Percentiles rank a stretch among this genome's conserved stretches.
Evolutionary conservation across 2,329 filamentous ascomycete species (phyloP).

Genomic region (Sclerotinia sclerotiorum): DNA sequence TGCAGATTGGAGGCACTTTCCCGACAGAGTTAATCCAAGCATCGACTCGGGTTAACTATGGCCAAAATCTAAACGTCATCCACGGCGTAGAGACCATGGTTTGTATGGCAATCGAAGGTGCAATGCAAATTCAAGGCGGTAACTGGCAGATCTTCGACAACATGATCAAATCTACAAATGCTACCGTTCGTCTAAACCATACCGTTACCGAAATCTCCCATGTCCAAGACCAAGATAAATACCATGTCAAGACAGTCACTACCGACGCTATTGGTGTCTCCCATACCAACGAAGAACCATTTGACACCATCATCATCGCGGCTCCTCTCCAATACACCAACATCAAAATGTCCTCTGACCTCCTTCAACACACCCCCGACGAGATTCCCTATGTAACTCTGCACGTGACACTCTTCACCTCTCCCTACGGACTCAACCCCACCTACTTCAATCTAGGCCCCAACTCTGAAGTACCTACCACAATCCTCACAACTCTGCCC

Average conservation of each 20-base stretch:
- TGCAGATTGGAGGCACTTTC: conserved; percentile 63
- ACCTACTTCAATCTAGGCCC: conserved; percentile 67
- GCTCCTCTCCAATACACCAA: conserved; percentile 78
- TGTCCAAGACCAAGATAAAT: conserved; percentile 46
- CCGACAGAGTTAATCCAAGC: conserved; percentile 83
- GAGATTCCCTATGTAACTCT: conserved; percentile 81
- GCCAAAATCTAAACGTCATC: conserved; percentile 80
- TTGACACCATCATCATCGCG: conserved; percentile 81
- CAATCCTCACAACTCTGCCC: conserved; percentile 79
- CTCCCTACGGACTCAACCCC: conserved; percentile 69
- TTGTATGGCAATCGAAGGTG: conserved; percentile 84
- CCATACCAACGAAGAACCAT: conserved; percentile 44
- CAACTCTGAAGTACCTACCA: conserved; percentile 62
- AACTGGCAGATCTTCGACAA: conserved; percentile 94
- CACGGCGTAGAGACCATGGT: conserved; percentile 88
- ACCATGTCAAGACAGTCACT: conserved; percentile 44
- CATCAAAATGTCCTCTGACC: conserved; percentile 61
- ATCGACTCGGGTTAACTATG: conserved; percentile 91
- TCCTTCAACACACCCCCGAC: conserved; percentile 71
- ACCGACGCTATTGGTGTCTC: conserved; percentile 22
- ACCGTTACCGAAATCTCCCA: conserved; percentile 62
- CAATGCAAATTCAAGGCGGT: conserved; percentile 74
- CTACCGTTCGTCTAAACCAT: conserved; percentile 64
- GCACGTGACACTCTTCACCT: conserved; percentile 87
- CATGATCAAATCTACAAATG: conserved; percentile 68